Conservation (phyloP, 306 rosid species). For the Dalbergia oliveri region DNA sequence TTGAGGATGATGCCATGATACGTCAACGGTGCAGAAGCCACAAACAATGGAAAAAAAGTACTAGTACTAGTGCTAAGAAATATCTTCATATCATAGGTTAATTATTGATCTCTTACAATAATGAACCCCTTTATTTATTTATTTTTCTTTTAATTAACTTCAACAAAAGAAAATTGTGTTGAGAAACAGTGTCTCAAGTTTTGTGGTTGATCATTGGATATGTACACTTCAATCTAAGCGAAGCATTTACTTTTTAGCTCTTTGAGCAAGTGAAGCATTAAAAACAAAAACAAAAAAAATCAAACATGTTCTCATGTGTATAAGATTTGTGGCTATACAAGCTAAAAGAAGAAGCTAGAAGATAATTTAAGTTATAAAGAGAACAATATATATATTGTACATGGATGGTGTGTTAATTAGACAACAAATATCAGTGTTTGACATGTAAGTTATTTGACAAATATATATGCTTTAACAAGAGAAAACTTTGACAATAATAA, state of each 20-base stretch:
- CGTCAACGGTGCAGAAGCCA: constrained; percentile 10
- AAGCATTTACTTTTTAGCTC: background rate
- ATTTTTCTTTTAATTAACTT: too few species aligned
- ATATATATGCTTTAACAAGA: background rate
- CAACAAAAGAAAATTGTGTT: too few species aligned
- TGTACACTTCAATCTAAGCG: background rate
- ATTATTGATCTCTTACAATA: too few species aligned
- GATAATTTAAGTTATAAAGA: constrained; percentile 3
- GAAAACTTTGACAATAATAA: background rate
- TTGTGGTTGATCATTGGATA: background rate
- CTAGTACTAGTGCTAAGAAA: background rate
- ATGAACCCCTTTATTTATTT: too few species aligned
- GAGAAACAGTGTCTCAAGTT: background rate
- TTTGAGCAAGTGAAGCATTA: background rate
- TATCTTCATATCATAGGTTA: background rate
- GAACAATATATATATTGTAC: background rate
- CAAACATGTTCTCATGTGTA: background rate
- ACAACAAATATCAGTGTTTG: background rate
- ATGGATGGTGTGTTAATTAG: too few species aligned
- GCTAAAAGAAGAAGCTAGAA: background rate
- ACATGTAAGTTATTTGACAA: constrained; percentile 1
- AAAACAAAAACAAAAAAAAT: background rate
- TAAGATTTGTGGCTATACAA: background rate
- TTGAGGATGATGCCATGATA: constrained; percentile 1
- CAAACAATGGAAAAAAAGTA: background rate